phyloP scores from a whole-genome alignment of 352 stramenopile species.

The Phytopythium boreale region DNA sequence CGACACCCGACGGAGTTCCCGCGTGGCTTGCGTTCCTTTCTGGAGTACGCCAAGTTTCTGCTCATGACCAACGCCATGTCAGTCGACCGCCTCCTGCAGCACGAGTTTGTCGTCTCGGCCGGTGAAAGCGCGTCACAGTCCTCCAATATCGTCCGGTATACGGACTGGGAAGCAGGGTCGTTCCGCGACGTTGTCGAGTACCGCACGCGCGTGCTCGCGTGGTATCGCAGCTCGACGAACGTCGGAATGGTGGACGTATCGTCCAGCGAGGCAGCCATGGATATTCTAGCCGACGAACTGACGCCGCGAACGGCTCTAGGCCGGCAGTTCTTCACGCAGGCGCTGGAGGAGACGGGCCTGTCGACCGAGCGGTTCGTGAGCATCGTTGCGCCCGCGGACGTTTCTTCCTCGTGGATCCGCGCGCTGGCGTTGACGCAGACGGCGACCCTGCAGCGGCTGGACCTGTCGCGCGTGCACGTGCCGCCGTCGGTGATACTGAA shows the following conservation, averaged over 20 bases:
- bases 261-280: not conserved
- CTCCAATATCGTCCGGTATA: constrained; percentile 3
- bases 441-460: constrained; percentile 57
- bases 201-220: constrained; percentile 32
- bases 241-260: not conserved
- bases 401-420: constrained; percentile 64
- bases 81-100: constrained; percentile 40
- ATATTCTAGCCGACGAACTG: constrained; percentile 15
- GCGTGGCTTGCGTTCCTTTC: constrained; percentile 42
- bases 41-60: constrained; percentile 70
- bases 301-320: constrained; percentile 46
- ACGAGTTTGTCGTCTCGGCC: constrained; percentile 20
- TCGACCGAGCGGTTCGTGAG: constrained; percentile 59
- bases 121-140: not conserved
- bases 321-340: constrained; percentile 37
- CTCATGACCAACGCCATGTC: constrained; percentile 33
- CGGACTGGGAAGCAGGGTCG: constrained; percentile 1
- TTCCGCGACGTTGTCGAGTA: constrained; percentile 35
- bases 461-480: constrained; percentile 50
- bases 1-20: constrained; percentile 28
- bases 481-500: constrained; percentile 63
- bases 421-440: constrained; percentile 46
- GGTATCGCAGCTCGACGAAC: constrained; percentile 23
- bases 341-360: constrained; percentile 46
- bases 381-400: constrained; percentile 42